Evolutionary conservation across 2,329 filamentous ascomycete genomes (phyloP).

Genomic region (Pseudopyricularia javanii): DNA sequence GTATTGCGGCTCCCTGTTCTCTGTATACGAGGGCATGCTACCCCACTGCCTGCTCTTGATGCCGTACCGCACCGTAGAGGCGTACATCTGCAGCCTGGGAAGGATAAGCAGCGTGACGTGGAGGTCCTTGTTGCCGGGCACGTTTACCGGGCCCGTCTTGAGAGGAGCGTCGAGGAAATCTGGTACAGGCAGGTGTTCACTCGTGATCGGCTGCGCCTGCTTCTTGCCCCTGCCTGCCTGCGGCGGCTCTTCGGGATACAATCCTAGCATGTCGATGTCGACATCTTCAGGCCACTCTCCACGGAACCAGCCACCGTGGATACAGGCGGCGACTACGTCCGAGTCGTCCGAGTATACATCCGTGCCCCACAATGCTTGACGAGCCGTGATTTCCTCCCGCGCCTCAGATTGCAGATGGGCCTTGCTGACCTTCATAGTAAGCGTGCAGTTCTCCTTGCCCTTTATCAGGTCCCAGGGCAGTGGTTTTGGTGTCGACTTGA

Average conservation of each 20-base stretch:
- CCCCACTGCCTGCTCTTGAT: slow-evolving; percentile 74
- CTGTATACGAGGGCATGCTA: slow-evolving; percentile 15
- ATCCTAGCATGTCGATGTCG: slow-evolving; percentile 53
- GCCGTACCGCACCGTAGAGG: slow-evolving; percentile 63
- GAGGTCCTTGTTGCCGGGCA: slow-evolving; percentile 61
- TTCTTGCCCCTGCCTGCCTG: slow-evolving; percentile 16
- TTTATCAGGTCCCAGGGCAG: slow-evolving; percentile 62
- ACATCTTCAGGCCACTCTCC: slow-evolving; percentile 78
- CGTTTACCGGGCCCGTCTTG: slow-evolving; percentile 45
- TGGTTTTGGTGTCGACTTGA: slow-evolving; percentile 48
- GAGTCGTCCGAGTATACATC: slow-evolving; percentile 95
- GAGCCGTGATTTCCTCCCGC: slow-evolving; percentile 71
- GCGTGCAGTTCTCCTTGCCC: slow-evolving; percentile 75
- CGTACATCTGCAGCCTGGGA: slow-evolving; percentile 66
- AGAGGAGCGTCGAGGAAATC: slow-evolving; percentile 41
- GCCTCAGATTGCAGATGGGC: slow-evolving; percentile 58
- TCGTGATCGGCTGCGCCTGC: slow-evolving; percentile 8
- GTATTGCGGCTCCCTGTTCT: neutral
- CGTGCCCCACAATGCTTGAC: slow-evolving; percentile 80
- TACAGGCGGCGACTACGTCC: slow-evolving; percentile 81
- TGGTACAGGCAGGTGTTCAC: slow-evolving; percentile 19
- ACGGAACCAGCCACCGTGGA: slow-evolving; percentile 85
- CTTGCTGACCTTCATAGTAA: slow-evolving; percentile 77
- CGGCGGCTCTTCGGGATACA: slow-evolving; percentile 20
- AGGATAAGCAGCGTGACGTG: slow-evolving; percentile 81